Evolutionary conservation across 352 stramenopile species (phyloP).

Genomic region (Pythium myriotylum): DNA sequence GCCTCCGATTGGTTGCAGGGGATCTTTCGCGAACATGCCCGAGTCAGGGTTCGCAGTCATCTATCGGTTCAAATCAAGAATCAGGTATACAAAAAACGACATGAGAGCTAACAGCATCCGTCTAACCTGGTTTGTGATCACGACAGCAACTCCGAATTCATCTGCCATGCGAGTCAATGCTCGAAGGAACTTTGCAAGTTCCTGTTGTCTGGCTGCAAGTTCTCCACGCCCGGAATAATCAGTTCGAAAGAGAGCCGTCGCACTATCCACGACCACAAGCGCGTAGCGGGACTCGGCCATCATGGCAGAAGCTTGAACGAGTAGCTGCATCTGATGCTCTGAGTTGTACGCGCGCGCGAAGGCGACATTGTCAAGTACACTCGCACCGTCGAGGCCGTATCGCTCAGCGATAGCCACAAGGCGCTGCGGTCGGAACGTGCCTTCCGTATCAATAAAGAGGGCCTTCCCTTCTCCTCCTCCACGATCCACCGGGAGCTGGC

Average conservation of each 20-base stretch:
- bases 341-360: conserved; percentile 99
- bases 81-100: not conserved
- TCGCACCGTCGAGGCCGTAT: conserved; percentile 96
- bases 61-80: conserved; percentile 27
- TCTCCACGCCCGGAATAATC: conserved; percentile 99
- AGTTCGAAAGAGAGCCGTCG: conserved; percentile 97
- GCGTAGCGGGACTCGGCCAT: conserved; percentile 97
- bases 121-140: conserved; percentile 87
- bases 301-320: conserved; percentile 98
- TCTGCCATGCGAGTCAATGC: conserved; percentile 97
- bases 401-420: conserved; percentile 97
- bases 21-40: conserved; percentile 90
- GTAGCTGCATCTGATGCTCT: conserved; percentile 98
- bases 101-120: not conserved
- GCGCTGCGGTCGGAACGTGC: conserved; percentile 97
- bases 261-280: conserved; percentile 97
- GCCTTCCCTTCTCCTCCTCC: conserved; percentile 97
- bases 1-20: conserved; percentile 89
- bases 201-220: conserved; percentile 93
- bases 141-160: conserved; percentile 98
- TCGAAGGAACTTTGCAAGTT: conserved; percentile 94
- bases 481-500: conserved; percentile 96
- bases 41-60: conserved; percentile 90
- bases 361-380: conserved; percentile 98
- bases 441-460: conserved; percentile 99